Evolutionary conservation across 495 filamentous ascomycete species (phyloP).

Genomic region (Pseudevernia furfuracea): DNA sequence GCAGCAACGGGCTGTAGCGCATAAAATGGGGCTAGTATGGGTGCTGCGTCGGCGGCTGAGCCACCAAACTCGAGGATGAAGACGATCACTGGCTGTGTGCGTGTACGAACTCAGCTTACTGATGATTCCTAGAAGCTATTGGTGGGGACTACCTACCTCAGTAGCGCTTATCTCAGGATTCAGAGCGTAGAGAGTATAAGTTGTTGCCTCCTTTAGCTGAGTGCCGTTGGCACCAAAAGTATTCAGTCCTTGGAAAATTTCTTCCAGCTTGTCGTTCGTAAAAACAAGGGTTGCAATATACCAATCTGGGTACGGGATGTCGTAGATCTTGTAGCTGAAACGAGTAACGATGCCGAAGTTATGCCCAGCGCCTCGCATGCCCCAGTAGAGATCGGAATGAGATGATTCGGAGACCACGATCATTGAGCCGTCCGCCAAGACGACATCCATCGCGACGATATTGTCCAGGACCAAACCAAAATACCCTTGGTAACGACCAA

Average conservation of each 20-base stretch:
- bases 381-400: constrained; percentile 24
- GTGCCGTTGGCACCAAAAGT: constrained; percentile 2
- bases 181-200: constrained; percentile 25
- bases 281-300: not conserved
- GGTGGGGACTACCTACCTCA: not conserved
- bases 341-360: constrained; percentile 25
- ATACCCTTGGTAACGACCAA: constrained; percentile 20
- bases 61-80: constrained; percentile 24
- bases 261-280: not conserved
- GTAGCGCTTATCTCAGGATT: constrained; percentile 22
- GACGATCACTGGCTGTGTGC: constrained; percentile 7
- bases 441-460: constrained; percentile 15
- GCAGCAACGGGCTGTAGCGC: constrained; percentile 20
- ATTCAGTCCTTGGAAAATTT: not conserved
- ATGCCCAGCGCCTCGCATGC: constrained; percentile 24
- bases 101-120: not conserved
- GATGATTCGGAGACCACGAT: constrained; percentile 15
- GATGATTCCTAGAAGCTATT: constrained; percentile 5
- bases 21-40: constrained; percentile 18
- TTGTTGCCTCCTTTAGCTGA: constrained; percentile 19
- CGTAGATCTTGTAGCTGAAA: constrained; percentile 17
- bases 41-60: constrained; percentile 4
- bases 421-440: constrained; percentile 21
- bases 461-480: constrained; percentile 23
- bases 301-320: not conserved